phyloP scores from a whole-genome alignment of 1,139 yeast genomes.

The Yarrowia galli region DNA sequence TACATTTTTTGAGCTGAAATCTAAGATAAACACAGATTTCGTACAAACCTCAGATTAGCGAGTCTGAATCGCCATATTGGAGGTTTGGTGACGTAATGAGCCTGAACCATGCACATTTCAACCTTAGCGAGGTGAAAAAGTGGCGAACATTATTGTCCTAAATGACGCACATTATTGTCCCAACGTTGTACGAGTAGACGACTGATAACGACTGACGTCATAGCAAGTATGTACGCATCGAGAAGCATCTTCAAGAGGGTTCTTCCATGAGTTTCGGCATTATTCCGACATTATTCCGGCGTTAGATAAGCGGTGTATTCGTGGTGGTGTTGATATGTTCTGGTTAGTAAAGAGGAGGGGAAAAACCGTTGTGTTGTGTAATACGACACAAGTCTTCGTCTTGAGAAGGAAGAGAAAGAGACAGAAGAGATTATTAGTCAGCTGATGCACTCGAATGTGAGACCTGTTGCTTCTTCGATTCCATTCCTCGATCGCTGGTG shows the following conservation, averaged over 20 bases:
- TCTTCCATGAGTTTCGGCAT: neutral
- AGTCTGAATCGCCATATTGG: slow-evolving; percentile 16
- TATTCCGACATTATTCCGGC: neutral
- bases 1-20: slow-evolving; percentile 1
- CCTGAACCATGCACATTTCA: neutral
- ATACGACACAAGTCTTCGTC: slow-evolving; percentile 13
- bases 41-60: slow-evolving; percentile 13
- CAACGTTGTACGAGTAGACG: neutral
- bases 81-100: slow-evolving; percentile 31
- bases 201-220: slow-evolving; percentile 18
- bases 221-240: slow-evolving; percentile 8
- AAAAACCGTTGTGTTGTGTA: neutral
- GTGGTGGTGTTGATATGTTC: neutral
- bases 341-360: neutral
- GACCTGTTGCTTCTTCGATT: neutral
- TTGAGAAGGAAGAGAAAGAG: neutral
- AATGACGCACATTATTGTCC: slow-evolving; percentile 24
- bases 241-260: neutral
- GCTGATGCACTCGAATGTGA: neutral
- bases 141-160: slow-evolving; percentile 15
- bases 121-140: neutral
- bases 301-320: neutral
- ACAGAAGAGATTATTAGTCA: neutral
- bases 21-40: neutral
- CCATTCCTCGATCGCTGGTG: neutral